Conservation (phyloP, 192 early-diverging fungal genomes). For the Backusella circina region DNA sequence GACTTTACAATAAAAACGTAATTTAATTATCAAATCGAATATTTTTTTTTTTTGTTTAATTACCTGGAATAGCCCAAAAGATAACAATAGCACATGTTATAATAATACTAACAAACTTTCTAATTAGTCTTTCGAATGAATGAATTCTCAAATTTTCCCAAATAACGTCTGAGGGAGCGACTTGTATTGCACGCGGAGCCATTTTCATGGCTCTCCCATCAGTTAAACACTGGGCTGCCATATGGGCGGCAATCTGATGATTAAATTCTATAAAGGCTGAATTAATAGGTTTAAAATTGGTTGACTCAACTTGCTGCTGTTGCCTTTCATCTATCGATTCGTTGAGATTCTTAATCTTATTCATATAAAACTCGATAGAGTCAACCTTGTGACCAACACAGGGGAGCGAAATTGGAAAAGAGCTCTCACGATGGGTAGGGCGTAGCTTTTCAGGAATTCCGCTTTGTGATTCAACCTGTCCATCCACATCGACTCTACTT, state of each 20-base stretch:
- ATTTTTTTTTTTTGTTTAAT: background rate
- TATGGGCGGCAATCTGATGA: conserved; percentile 69
- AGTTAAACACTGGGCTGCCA: conserved; percentile 66
- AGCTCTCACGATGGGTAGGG: conserved; percentile 50
- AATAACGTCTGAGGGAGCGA: conserved; percentile 71
- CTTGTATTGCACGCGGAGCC: conserved; percentile 56
- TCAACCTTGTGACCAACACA: conserved; percentile 65
- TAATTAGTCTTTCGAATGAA: conserved; percentile 45
- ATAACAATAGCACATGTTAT: conserved; percentile 57
- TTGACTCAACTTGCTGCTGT: conserved; percentile 4
- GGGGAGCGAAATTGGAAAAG: conserved; percentile 40
- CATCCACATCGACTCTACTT: background rate
- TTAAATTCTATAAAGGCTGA: conserved; percentile 86
- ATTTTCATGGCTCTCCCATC: conserved; percentile 59
- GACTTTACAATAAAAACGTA: conserved; percentile 26
- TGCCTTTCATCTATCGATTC: conserved; percentile 39
- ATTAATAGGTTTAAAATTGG: conserved; percentile 35
- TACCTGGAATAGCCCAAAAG: conserved; percentile 69
- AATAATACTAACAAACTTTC: conserved; percentile 49
- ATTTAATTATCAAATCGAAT: background rate
- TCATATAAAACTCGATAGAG: conserved; percentile 46
- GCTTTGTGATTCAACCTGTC: background rate
- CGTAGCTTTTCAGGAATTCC: conserved; percentile 41
- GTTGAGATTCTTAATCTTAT: conserved; percentile 44
- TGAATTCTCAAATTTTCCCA: conserved; percentile 75